Percentiles rank a stretch among this genome's conserved stretches.
Conservation (phyloP, 495 filamentous ascomycete species). For the Tuber microsphaerosporum region DNA sequence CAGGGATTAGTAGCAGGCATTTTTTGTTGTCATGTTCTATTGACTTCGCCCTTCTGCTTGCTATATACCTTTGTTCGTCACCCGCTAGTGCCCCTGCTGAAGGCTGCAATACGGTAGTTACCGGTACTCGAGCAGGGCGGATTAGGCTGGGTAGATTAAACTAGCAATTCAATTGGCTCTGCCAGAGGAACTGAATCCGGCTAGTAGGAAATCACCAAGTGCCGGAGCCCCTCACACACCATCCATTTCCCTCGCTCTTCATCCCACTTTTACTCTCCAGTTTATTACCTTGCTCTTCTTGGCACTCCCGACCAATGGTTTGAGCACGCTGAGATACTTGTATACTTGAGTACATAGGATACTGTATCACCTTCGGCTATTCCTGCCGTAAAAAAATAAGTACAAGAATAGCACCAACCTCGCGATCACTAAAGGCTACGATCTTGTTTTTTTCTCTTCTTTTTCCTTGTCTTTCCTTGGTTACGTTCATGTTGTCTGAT, state of each 20-base stretch:
- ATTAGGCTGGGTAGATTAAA: background rate
- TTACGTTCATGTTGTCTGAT: background rate
- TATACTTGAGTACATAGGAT: background rate
- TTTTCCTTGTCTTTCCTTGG: background rate
- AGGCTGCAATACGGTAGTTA: background rate
- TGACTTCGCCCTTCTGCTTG: no score
- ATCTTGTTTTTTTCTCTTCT: background rate
- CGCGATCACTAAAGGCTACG: background rate
- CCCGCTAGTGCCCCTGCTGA: no score
- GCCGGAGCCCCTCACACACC: background rate
- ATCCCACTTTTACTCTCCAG: background rate
- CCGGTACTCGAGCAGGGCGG: background rate
- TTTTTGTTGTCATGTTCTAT: no score
- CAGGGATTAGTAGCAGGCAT: no score
- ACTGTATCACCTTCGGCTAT: background rate
- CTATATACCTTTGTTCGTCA: no score
- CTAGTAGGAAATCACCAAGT: background rate
- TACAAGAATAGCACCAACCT: background rate
- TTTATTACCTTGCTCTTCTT: background rate
- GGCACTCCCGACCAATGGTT: background rate
- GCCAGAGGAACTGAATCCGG: background rate
- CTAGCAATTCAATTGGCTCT: background rate
- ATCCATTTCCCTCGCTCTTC: background rate
- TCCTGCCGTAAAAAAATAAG: background rate
- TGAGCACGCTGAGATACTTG: background rate